Evolutionary conservation across 306 rosid species (phyloP).

Genomic region (Quercus wislizeni): DNA sequence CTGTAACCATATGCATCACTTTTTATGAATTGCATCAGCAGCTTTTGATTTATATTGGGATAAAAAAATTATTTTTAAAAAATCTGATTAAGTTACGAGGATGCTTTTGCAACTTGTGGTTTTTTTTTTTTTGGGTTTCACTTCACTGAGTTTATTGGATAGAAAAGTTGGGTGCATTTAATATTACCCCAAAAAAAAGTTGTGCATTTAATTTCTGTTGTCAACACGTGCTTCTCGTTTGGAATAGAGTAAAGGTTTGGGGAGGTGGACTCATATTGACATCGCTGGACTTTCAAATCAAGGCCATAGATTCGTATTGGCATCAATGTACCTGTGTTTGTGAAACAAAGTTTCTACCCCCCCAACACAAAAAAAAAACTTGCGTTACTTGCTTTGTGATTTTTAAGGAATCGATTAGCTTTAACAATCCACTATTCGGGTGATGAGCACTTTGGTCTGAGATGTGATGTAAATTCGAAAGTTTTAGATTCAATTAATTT

Average conservation of each 20-base stretch:
- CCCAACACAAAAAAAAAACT: too few species aligned
- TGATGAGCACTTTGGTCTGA: too few species aligned
- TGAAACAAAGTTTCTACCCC: too few species aligned
- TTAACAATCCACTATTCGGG: not conserved
- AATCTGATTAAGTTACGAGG: too few species aligned
- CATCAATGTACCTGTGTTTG: not conserved
- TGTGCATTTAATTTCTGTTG: not conserved
- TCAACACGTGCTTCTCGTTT: conserved; percentile 14
- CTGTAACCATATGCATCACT: conserved; percentile 2
- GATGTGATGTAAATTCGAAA: too few species aligned
- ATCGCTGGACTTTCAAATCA: not conserved
- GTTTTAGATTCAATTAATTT: too few species aligned
- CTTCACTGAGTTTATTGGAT: not conserved
- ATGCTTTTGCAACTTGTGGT: not conserved
- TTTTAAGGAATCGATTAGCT: not conserved
- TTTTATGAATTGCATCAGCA: conserved; percentile 37
- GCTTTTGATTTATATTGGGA: conserved; percentile 6
- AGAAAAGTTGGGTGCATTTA: not conserved
- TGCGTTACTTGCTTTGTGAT: not conserved
- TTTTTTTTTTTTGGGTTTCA: not conserved
- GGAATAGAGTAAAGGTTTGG: not conserved
- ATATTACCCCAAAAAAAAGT: not conserved
- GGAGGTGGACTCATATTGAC: not conserved
- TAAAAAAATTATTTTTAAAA: not conserved
- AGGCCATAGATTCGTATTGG: not conserved